Percentiles rank a stretch among this genome's conserved stretches.
Evolutionary conservation across 345 rosid species (phyloP).

Genomic region (Citrus unshiu): DNA sequence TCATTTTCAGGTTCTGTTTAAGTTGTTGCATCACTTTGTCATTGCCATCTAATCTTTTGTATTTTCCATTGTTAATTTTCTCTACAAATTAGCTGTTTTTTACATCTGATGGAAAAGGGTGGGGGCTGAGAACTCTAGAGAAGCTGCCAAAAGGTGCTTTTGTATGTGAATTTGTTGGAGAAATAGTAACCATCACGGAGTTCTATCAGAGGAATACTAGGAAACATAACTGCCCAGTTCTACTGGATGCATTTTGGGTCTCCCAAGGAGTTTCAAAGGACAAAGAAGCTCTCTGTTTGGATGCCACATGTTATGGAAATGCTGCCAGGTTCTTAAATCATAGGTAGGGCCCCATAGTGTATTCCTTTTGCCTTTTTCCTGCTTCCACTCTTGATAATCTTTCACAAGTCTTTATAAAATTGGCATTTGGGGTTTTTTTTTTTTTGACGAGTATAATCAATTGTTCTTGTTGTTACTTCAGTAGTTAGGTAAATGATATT

Average conservation of each 20-base stretch:
- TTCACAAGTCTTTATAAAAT: neutral
- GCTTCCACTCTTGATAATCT: neutral
- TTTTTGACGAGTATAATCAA: neutral
- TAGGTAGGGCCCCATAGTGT: constrained; percentile 39
- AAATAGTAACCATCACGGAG: constrained; percentile 71
- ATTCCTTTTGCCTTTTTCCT: neutral
- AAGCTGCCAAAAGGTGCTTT: constrained; percentile 77
- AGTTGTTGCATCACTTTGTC: neutral
- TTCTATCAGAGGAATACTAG: constrained; percentile 42
- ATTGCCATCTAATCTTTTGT: neutral
- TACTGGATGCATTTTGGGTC: constrained; percentile 88
- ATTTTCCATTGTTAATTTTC: constrained; percentile 1
- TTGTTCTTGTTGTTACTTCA: neutral
- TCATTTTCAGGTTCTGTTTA: neutral
- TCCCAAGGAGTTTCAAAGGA: constrained; percentile 45
- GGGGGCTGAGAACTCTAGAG: constrained; percentile 77
- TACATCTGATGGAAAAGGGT: constrained; percentile 68
- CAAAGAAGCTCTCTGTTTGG: constrained; percentile 81
- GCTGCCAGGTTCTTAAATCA: constrained; percentile 88
- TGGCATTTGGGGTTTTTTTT: neutral
- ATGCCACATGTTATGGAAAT: constrained; percentile 71
- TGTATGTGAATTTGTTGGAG: constrained; percentile 84
- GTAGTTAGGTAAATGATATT: neutral
- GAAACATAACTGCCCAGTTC: constrained; percentile 50
- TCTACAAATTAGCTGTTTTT: constrained; percentile 52